Percentiles rank a stretch among this genome's conserved stretches.
These are phyloP conservation scores for Boletus putidus DNA, from an alignment of 1,284 basidiomycete genomes.

Conservation along the genomic window DNA sequence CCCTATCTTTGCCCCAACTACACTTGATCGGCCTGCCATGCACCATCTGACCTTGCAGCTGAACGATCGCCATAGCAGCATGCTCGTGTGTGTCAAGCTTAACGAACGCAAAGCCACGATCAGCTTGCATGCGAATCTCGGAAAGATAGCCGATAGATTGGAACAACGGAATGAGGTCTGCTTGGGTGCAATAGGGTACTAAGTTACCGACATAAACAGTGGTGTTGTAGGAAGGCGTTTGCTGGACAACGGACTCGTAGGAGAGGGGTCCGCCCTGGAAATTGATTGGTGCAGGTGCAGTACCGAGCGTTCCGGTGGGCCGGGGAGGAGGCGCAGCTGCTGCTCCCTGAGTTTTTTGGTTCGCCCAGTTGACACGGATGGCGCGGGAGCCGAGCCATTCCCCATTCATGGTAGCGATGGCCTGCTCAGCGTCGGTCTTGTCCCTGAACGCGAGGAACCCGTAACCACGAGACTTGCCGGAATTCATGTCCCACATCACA, in stretches of 20 bases:
- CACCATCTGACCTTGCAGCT: slow-evolving; percentile 92
- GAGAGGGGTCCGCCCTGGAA: slow-evolving; percentile 83
- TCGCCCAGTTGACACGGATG: slow-evolving; percentile 99
- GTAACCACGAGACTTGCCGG: slow-evolving; percentile 94
- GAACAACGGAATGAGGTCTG: slow-evolving; percentile 95
- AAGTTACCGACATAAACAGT: slow-evolving; percentile 99
- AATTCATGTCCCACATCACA: slow-evolving; percentile 99
- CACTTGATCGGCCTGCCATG: slow-evolving; percentile 96
- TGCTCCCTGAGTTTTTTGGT: slow-evolving; percentile 89
- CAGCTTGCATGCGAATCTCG: slow-evolving; percentile 98
- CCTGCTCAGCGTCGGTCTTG: slow-evolving; percentile 96
- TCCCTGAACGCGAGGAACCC: slow-evolving; percentile 94
- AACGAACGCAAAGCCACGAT: slow-evolving; percentile 97
- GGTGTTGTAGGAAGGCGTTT: slow-evolving; percentile 89
- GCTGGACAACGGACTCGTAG: slow-evolving; percentile 85
- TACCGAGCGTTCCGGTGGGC: slow-evolving; percentile 49
- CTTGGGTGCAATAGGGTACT: slow-evolving; percentile 92
- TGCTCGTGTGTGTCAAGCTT: slow-evolving; percentile 98
- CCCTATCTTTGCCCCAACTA: slow-evolving; percentile 96
- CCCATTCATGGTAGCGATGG: slow-evolving; percentile 98
- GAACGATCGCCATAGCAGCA: slow-evolving; percentile 95
- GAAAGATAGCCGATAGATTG: slow-evolving; percentile 96
- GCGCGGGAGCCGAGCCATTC: slow-evolving; percentile 98
- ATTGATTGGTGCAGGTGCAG: slow-evolving; percentile 80
- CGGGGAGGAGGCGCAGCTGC: slow-evolving; percentile 44